phyloP scores from a whole-genome alignment of 1,284 basidiomycete genomes.

The Ceratobasidium sp. region DNA sequence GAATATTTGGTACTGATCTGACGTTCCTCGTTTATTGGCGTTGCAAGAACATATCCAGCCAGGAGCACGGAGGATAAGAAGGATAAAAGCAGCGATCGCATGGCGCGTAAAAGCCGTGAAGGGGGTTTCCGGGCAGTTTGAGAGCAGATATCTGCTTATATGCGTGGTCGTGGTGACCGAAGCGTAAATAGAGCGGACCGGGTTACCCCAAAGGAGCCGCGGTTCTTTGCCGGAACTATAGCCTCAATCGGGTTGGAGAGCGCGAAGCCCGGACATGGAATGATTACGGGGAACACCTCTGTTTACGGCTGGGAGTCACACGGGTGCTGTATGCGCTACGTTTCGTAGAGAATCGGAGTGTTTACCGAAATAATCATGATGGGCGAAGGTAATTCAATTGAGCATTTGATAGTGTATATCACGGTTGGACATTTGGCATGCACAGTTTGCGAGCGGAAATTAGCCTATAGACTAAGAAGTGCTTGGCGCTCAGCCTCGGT shows the following conservation, averaged over 20 bases:
- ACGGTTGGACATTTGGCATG: too few species aligned
- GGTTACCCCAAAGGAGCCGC: constrained; percentile 2
- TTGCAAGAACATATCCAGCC: neutral
- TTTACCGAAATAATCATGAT: too few species aligned
- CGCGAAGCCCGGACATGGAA: constrained; percentile 16
- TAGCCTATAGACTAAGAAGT: constrained; percentile 15
- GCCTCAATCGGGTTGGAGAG: constrained; percentile 2
- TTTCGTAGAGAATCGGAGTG: too few species aligned
- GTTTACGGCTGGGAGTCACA: neutral
- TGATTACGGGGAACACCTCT: neutral
- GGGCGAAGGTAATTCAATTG: too few species aligned
- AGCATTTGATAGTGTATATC: too few species aligned
- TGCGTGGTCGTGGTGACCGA: neutral
- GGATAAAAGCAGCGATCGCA: neutral
- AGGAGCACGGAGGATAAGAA: constrained; percentile 23
- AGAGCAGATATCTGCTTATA: neutral
- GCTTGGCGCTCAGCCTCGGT: constrained; percentile 29
- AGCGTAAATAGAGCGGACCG: neutral
- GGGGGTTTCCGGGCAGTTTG: neutral
- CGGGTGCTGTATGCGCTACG: neutral
- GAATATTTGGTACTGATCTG: constrained; percentile 24
- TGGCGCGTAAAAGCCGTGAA: neutral
- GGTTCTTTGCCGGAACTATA: constrained; percentile 2
- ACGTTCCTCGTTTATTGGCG: constrained; percentile 6
- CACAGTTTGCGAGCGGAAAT: neutral